These are phyloP conservation scores for Erucastrum elatum DNA, from an alignment of 345 rosid species.

Conservation along the genomic window DNA sequence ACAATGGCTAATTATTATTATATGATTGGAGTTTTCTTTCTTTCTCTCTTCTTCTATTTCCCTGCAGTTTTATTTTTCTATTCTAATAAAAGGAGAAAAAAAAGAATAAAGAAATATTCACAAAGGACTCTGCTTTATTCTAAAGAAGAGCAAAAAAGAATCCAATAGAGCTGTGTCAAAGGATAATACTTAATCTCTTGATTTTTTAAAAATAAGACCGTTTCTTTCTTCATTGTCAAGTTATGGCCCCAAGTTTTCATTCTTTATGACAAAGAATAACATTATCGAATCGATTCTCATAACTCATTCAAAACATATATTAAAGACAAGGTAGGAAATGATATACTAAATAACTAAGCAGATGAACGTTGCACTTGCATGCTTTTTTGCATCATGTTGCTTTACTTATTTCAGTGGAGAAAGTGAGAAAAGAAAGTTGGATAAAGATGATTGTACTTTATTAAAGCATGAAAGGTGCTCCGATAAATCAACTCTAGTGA, in stretches of 20 bases:
- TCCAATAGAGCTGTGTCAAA: constrained; percentile 23
- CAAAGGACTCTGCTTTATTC: constrained; percentile 41
- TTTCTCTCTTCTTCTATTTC: constrained; percentile 2
- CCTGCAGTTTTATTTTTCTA: not conserved
- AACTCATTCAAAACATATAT: not conserved
- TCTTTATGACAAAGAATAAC: constrained; percentile 21
- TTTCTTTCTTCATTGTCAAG: constrained; percentile 41
- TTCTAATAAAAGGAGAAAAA: not conserved
- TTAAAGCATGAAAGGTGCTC: constrained; percentile 39
- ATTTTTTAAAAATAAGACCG: constrained; percentile 28
- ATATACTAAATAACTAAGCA: constrained; percentile 2
- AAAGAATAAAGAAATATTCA: constrained; percentile 32
- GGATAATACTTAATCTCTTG: constrained; percentile 21
- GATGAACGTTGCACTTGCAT: constrained; percentile 42
- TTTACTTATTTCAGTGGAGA: constrained; percentile 40
- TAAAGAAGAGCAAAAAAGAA: constrained; percentile 37
- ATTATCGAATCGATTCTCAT: constrained; percentile 35
- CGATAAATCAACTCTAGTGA: constrained; percentile 35
- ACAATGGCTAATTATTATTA: constrained; percentile 30
- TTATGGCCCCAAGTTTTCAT: constrained; percentile 25
- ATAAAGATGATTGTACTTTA: constrained; percentile 34
- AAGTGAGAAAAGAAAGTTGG: constrained; percentile 30
- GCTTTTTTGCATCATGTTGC: constrained; percentile 29
- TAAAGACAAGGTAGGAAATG: not conserved
- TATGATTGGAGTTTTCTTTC: constrained; percentile 33